Evolutionary conservation across 1,284 basidiomycete genomes (phyloP), one percentile per base, ranked within the genome.

Genomic region (Termitomyces sp.): DNA sequence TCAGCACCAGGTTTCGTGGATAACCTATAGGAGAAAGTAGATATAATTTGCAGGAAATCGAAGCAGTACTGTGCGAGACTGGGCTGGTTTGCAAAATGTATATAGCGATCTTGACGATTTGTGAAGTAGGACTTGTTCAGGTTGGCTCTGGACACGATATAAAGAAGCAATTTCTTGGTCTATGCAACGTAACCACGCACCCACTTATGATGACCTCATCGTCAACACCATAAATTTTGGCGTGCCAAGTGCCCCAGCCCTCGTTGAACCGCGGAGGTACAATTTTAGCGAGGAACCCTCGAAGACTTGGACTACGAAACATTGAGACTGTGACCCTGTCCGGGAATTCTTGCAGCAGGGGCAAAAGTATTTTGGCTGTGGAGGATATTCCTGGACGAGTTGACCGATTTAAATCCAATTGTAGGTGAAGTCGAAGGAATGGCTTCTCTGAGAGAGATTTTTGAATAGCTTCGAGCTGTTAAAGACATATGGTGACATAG

Each of bases 181-280:
- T 3, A 30, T 31, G 24, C 13, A 28, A 17, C n/a, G 31, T 26
- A 26, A 13, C 19, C 15, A 75, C 90, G 73, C 67, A 95, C 94
- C 96, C 97, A 64, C 86, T 93, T 60, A 99, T 86, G 67, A 99
- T 83, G 38, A 99, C 81, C 54, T 94, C 85, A 67, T 98, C 86
- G 67, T 99, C 97, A 0, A 83, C 88, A 15, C 92, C 92, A 66
- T 99, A 99, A 56, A 96, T 83, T 72, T 99, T 99, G 21, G 94
- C 90, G 68, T 99, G 97, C 91, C 96, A 98, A 3, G 96, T 90
- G 0, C 97, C 96, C 89, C 93, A 98, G 0, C 95, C 97, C 73
- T 99, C 97, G 65, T 98, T 95, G 71, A 94, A 97, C 43, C 97
- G 79, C 49, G 91, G 88, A 1, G 97, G 97, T 1, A 98, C 84